Conservation (phyloP, 257 asterid species). For the Solanum pennellii region DNA sequence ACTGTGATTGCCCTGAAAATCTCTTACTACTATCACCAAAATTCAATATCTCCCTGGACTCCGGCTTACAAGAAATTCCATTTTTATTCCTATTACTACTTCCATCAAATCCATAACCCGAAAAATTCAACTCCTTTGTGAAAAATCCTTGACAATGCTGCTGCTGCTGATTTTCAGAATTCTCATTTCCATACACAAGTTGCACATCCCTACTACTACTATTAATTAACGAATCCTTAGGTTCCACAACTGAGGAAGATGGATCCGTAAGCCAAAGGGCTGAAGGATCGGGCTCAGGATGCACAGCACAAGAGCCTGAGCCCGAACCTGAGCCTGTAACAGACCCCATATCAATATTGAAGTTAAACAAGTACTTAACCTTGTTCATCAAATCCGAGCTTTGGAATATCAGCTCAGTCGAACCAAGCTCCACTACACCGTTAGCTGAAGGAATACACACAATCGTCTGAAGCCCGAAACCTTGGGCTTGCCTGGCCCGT, state of each 20-base stretch:
- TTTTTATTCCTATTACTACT: constrained; percentile 14
- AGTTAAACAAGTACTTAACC: constrained; percentile 57
- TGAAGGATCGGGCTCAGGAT: constrained; percentile 48
- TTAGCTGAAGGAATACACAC: constrained; percentile 64
- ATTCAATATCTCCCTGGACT: constrained; percentile 45
- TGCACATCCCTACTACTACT: neutral
- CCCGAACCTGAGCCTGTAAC: constrained; percentile 38
- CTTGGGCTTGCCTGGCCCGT: constrained; percentile 63
- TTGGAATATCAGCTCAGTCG: constrained; percentile 56
- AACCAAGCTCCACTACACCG: constrained; percentile 90
- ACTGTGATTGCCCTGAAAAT: constrained; percentile 21
- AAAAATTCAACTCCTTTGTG: constrained; percentile 38
- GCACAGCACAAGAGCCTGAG: constrained; percentile 39
- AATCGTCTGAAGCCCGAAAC: constrained; percentile 59
- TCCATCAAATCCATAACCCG: constrained; percentile 35
- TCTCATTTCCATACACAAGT: constrained; percentile 19
- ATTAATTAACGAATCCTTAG: constrained; percentile 18
- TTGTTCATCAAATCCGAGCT: constrained; percentile 66
- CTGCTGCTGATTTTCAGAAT: constrained; percentile 32
- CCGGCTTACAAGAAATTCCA: constrained; percentile 32
- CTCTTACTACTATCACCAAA: constrained; percentile 37
- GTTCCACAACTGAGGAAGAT: constrained; percentile 19
- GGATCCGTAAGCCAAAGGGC: constrained; percentile 63
- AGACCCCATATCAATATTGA: constrained; percentile 36
- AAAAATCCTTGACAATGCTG: constrained; percentile 14